Evolutionary conservation across 331 rosid species (phyloP), one percentile per base, ranked within the genome.

Genomic region (Prunus yedoensis): DNA sequence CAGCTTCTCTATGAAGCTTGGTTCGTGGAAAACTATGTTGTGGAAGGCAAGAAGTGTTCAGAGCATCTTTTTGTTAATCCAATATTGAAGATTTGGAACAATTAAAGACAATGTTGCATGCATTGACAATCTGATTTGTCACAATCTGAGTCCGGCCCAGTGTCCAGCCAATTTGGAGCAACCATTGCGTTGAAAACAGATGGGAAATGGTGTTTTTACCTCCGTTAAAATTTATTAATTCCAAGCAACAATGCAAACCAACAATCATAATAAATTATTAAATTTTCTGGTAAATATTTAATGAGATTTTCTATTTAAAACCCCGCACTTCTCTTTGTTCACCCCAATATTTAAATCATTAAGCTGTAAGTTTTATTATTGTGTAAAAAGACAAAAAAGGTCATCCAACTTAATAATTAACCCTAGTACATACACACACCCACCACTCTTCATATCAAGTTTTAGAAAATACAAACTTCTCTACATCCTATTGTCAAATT

Each of bases 21-120:
- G 72, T 66, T 43, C 78, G 57, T 62, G 8, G 38, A 75, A 75
- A 80, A 75, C 74, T 54, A 74, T 61, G 79, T 70, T 66, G 74
- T 84, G 53, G 1, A 66, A 66, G 43, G 43, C 43, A 69, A 71
- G 3, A 49, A 63, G 50, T 8, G 32, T 46, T 47, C 1, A 28
- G 49, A 51, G 53, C 35, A 51, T 52, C 43, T 20, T 20, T 11
- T 75, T 13, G 28, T 16, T 50, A 50, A 47, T 72, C 66, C 17
- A 3, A 45, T 58, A 17, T n/a, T 43, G 18, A 11, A 73, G 38
- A 41, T 73, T 38, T 56, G 21, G 54, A 71, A 12, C 76, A 21
- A 14, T 11, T 21, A 11, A 50, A 50, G 46, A 41, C 67, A 72
- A 57, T 43, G 57, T 41, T 72, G 57, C 45, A 32, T 71, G 66